These are phyloP conservation scores for Cercospora zeina DNA, from an alignment of 2,329 filamentous ascomycete genomes.

Conservation along the genomic window DNA sequence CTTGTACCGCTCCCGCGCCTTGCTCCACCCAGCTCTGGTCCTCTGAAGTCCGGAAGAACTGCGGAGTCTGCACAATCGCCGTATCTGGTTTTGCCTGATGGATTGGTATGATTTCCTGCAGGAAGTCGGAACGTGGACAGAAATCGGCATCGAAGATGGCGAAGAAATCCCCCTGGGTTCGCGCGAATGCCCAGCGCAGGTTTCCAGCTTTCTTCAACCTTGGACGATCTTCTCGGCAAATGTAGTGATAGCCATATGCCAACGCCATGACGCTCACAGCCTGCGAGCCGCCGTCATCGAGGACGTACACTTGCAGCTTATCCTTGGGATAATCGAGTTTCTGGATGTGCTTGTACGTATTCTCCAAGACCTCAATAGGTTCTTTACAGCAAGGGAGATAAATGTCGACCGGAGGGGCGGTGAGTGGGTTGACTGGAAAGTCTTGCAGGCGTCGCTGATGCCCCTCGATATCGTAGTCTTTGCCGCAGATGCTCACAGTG, in stretches of 20 bases:
- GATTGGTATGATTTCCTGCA: conserved; percentile 45
- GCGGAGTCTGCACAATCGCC: conserved; percentile 47
- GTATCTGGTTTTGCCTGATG: conserved; percentile 45
- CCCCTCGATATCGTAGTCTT: conserved; percentile 43
- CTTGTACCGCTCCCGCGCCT: conserved; percentile 47
- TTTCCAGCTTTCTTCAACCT: conserved; percentile 49
- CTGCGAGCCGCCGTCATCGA: conserved; percentile 45
- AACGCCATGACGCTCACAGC: conserved; percentile 40
- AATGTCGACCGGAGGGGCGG: conserved; percentile 46
- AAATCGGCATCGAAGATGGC: conserved; percentile 50
- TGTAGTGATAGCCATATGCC: conserved; percentile 45
- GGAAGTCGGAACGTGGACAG: conserved; percentile 47
- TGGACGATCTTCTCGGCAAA: conserved; percentile 46
- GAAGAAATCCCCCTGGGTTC: conserved; percentile 47
- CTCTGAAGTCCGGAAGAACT: conserved; percentile 45
- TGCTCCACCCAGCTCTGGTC: conserved; percentile 51
- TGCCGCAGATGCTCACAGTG: conserved; percentile 45
- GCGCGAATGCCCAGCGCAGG: conserved; percentile 46
- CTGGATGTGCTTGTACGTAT: conserved; percentile 43
- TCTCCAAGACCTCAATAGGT: conserved; percentile 45
- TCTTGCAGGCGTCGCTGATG: conserved; percentile 41
- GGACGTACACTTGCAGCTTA: conserved; percentile 45
- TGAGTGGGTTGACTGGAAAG: conserved; percentile 40
- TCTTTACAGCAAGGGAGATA: conserved; percentile 49
- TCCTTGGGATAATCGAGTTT: conserved; percentile 43